Percentiles rank a stretch among this genome's conserved stretches.
Conservation (phyloP, 2,329 filamentous ascomycete species). For the Pseudogymnoascus sp. region DNA sequence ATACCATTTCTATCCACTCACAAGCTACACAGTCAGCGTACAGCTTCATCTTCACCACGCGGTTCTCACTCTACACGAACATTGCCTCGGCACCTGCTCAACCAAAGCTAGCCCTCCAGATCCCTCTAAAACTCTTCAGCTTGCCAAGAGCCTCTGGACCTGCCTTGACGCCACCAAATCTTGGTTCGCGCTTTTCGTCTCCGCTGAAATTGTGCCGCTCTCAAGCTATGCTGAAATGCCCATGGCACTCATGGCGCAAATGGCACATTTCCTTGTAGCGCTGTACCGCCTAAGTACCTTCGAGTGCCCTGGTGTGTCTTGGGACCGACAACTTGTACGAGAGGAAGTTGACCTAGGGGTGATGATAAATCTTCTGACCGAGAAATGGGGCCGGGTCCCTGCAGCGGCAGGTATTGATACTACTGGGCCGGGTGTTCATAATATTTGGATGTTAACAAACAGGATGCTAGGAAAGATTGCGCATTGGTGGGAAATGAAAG, state of each 20-base stretch:
- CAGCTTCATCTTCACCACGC: conserved; percentile 1
- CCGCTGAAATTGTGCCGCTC: neutral
- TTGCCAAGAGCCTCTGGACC: neutral
- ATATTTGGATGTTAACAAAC: neutral
- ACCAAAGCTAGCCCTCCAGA: neutral
- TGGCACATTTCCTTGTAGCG: neutral
- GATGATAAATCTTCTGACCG: neutral
- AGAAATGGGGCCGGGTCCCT: neutral
- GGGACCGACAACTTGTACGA: neutral
- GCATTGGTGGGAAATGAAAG: conserved; percentile 3
- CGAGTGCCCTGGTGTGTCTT: neutral
- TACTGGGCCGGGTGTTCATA: neutral
- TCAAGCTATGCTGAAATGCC: conserved; percentile 5
- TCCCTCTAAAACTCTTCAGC: neutral
- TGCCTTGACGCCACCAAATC: conserved; percentile 1
- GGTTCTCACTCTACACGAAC: neutral
- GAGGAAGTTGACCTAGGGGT: conserved; percentile 1
- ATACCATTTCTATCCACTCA: neutral
- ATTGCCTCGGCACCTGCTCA: neutral
- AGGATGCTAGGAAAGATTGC: neutral
- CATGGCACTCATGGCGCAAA: conserved; percentile 1
- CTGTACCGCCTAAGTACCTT: neutral
- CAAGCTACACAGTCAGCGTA: neutral
- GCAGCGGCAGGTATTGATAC: neutral
- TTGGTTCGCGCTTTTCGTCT: neutral